Conservation (phyloP, 2,329 filamentous ascomycete genomes). For the Penicillium sp. region DNA sequence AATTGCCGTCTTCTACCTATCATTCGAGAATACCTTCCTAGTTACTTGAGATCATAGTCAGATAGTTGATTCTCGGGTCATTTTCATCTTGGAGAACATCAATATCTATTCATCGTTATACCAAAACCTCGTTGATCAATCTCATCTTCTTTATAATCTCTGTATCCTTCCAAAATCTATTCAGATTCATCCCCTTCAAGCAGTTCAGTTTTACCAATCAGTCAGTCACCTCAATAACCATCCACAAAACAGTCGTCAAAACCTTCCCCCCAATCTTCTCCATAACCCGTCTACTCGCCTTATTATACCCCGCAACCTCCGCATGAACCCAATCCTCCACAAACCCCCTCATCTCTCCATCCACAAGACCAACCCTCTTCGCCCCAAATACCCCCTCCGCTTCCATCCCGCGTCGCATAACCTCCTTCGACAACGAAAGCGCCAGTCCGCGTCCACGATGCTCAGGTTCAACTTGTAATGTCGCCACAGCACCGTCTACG, state of each 20-base stretch:
- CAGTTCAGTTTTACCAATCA: conserved; percentile 5
- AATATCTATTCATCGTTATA: no score
- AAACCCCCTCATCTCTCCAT: conserved; percentile 17
- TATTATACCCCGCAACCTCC: conserved; percentile 46
- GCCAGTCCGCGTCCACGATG: conserved; percentile 49
- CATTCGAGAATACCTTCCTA: no score
- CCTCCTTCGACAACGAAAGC: conserved; percentile 38
- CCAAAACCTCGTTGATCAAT: no score
- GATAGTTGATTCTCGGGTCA: no score
- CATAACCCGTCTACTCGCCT: conserved; percentile 50
- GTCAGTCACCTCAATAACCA: conserved; percentile 41
- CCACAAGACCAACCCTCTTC: conserved; percentile 8
- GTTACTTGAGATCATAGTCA: no score
- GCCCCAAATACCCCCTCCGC: conserved; percentile 31
- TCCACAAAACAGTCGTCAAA: conserved; percentile 46
- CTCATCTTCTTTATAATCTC: no score
- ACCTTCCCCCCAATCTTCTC: conserved; percentile 50
- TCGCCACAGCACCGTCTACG: conserved; percentile 46
- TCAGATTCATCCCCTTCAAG: background rate
- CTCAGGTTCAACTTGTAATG: conserved; percentile 50
- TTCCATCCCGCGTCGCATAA: conserved; percentile 40
- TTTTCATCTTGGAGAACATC: no score
- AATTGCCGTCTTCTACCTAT: no score
- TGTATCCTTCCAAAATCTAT: background rate
- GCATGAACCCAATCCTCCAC: conserved; percentile 44